phyloP scores from a whole-genome alignment of 371 early-diverging fungal genomes.

The Mortierella sp. region DNA sequence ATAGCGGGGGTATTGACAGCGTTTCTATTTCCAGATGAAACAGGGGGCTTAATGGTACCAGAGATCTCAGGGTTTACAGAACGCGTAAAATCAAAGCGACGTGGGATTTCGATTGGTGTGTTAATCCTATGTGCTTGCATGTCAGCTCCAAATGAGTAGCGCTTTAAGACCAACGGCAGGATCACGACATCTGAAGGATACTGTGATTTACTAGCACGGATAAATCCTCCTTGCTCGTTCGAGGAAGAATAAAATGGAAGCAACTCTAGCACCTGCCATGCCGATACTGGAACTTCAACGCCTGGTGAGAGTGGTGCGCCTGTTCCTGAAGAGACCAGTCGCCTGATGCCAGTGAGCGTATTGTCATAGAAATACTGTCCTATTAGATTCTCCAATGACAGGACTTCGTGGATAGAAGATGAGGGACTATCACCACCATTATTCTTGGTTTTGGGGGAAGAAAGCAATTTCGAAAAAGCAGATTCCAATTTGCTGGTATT shows the following conservation, averaged over 20 bases:
- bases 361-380: constrained; percentile 58
- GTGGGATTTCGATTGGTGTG: constrained; percentile 61
- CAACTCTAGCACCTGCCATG: constrained; percentile 71
- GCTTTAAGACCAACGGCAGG: constrained; percentile 68
- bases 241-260: constrained; percentile 69
- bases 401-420: constrained; percentile 16
- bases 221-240: constrained; percentile 67
- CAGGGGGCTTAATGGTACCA: neutral
- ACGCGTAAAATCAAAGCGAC: constrained; percentile 62
- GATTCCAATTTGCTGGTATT: constrained; percentile 24
- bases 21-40: neutral
- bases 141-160: constrained; percentile 60
- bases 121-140: constrained; percentile 58
- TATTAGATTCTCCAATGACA: constrained; percentile 58
- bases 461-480: constrained; percentile 25
- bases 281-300: constrained; percentile 61
- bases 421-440: neutral
- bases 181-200: constrained; percentile 65
- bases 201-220: constrained; percentile 60
- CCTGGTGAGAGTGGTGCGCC: constrained; percentile 52
- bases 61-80: constrained; percentile 59
- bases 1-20: neutral
- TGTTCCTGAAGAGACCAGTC: constrained; percentile 49
- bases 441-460: constrained; percentile 11
- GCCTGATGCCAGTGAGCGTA: constrained; percentile 58